Base-by-base conservation (phyloP, 192 early-diverging fungal species). In the Coemansia sp. region DNA sequence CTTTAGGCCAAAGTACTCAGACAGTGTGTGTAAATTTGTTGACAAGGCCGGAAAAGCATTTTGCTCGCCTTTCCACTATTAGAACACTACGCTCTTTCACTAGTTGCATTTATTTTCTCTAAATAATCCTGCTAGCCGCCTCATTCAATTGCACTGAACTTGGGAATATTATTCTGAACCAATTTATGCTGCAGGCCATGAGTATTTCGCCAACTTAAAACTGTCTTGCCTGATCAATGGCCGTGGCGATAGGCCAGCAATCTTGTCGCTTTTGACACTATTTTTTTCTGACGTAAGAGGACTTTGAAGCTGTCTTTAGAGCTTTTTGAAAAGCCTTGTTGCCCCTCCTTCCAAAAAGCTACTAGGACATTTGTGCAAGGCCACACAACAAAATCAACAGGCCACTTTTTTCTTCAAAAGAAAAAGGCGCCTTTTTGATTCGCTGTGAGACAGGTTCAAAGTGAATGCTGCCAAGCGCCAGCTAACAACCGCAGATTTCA, bases 1-100 rank as follows among this genome's bases (percentile, higher is more conserved):
- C 46, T 19, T 47, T 47, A 21, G 16, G n/a, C 17, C 16, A 47
- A 47, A 47, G 46, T 6, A 4, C 46, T 1, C n/a, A 19, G 44
- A 19, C 7, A 7, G 44, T n/a, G 47, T 19, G 47, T 49, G 47
- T 49, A 49, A 49, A 49, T 49, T 49, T 49, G 47, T 49, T 49
- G n/a, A 23, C 19, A 9, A 49, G 47, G n/a, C 5, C 10, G 8
- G 47, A 19, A 49, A 23, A 49, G 47, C 47, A 9, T 21, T 49
- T 7, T 21, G n/a, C 47, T 49, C 19, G 8, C 47, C 7, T 9
- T n/a, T 9, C 23, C n/a, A 9, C 47, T 21, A 5, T 5, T 9
- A 23, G 8, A 49, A 49, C 6, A 21, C n/a, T 2, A 9, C n/a
- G 7, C 19, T 21, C n/a, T 8, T 23, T 0, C 1, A 23, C n/a